Evolutionary conservation across 768 basidiomycete genomes (phyloP).

Genomic region (Mycena venus): DNA sequence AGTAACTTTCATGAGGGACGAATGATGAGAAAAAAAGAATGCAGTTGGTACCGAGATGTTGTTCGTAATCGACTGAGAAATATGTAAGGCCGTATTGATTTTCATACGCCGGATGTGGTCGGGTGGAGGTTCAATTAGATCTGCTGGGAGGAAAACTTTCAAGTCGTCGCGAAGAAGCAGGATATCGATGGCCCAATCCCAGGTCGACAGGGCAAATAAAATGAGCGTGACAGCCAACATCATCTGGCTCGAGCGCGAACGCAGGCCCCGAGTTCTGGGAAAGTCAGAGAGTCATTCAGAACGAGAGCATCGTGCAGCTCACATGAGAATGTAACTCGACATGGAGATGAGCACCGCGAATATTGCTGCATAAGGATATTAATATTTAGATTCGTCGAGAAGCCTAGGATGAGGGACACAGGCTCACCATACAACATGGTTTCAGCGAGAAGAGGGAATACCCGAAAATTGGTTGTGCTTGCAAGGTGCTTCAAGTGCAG

Average conservation of each 20-base stretch:
- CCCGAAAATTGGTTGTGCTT: slow-evolving; percentile 1
- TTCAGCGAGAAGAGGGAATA: slow-evolving; percentile 14
- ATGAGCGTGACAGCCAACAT: slow-evolving; percentile 14
- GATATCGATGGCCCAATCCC: slow-evolving; percentile 24
- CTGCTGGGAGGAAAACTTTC: slow-evolving; percentile 15
- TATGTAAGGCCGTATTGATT: slow-evolving; percentile 3
- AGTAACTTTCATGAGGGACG: too few relatives aligned
- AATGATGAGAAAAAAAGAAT: too few relatives aligned
- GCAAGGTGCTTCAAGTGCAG: not conserved
- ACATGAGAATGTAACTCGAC: slow-evolving; percentile 9
- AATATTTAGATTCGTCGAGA: too few relatives aligned
- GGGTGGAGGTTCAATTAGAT: slow-evolving; percentile 3
- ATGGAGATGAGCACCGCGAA: not conserved
- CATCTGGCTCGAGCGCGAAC: slow-evolving; percentile 20
- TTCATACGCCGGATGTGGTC: not conserved
- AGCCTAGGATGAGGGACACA: too few relatives aligned
- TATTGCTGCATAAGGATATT: not conserved
- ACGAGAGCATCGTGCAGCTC: too few relatives aligned
- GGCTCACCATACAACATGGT: slow-evolving; percentile 9
- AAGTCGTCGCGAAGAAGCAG: slow-evolving; percentile 14
- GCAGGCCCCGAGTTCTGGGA: not conserved
- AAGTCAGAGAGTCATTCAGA: not conserved
- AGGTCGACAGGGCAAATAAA: slow-evolving; percentile 13
- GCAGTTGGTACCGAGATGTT: slow-evolving; percentile 9
- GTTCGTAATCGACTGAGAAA: slow-evolving; percentile 14